Base-by-base conservation (phyloP, 2,329 filamentous ascomycete species). In the Penicillium italicum region DNA sequence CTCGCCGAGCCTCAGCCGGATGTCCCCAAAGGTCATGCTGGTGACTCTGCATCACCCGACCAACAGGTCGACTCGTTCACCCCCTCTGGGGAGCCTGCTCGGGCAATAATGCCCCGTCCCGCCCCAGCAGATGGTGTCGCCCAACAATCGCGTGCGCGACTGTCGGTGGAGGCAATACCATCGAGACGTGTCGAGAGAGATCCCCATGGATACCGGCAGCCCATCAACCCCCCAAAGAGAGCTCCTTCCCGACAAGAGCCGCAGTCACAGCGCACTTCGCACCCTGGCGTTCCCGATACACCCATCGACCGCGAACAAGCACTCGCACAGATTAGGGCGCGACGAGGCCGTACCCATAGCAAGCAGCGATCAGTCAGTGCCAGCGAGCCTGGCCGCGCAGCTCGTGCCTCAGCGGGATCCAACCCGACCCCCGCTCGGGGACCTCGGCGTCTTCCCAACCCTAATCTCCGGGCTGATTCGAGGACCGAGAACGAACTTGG, bases 321-420 rank as follows among this genome's bases (percentile, higher is more conserved):
- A 2, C 68, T 80, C 1, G 78, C 78, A 8, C 77, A 79, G 59
- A 80, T 80, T 40, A 67, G 76, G 54, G 77, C 77, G n/a, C 68
- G 78, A 44, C 71, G 78, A 51, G 76, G 73, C 14, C 71, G 76
- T 47, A 74, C 78, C n/a, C 73, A 74, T 56, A 76, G 69, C 50
- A 71, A 70, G 56, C 72, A 77, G 55, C 67, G 74, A 56, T 76
- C 73, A 43, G 71, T 69, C 11, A 77, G 74, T 44, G 72, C 72
- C 18, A 71, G 66, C 31, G 74, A 76, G 58, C 68, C 69, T 6
- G 57, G 69, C 12, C 66, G 66, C 31, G 58, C 66, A 34, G 66
- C 60, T 12, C 58, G 68, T 4, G 63, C 65, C 38, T 61, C 66
- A 31, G 66, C 61, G 1, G 64, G 62, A 18, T 63, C 64, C 20